Evolutionary conservation across 805 yeast species (phyloP), one percentile per base, ranked within the genome.

Genomic region (Candida vartiovaarae): DNA sequence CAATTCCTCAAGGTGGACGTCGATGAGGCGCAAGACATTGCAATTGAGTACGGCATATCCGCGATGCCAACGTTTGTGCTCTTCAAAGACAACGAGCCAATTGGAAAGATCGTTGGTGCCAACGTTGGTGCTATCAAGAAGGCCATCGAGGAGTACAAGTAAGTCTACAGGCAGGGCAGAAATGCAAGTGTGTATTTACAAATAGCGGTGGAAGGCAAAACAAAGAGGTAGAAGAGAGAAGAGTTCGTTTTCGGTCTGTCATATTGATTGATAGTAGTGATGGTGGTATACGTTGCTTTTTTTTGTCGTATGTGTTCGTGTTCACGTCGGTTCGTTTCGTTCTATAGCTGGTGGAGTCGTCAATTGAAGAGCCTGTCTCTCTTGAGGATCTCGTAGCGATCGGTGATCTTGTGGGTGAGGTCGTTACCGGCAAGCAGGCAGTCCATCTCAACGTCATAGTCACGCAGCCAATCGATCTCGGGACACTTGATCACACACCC

Each of bases 51-150:
- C 56, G 81, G 76, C 8, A 68, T 84, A 40, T 66, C 76, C 25
- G 88, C 91, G 32, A 82, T 84, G 89, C 93, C 93, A 38, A 84
- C 91, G 3, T 79, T 82, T 47, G 55, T 82, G 24, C 63, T 80
- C 30, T 76, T 40, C 41, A 77, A 80, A 58, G 68, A 78, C 39
- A 87, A 87, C 25, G 72, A 75, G 42, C 64, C 74, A 38, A 60
- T 77, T 4, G 78, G 73, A 20, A 75, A 74, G 40, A 65, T 83
- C 31, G 74, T 83, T 25, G 93, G 93, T 34, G 91, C 90, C 15
- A 62, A 67, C 43, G 65, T 68, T 27, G 49, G 50, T 11, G 65
- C 60, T 8, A 40, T 69, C 20, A 60, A 62, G 43, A 46, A 61
- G 38, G 63, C 62, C 4, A 64, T 65, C 40, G 61, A 60, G 36